Evolutionary conservation across 2,329 filamentous ascomycete species (phyloP), one percentile per base, ranked within the genome.

Genomic region (Calonectria fujianensis): DNA sequence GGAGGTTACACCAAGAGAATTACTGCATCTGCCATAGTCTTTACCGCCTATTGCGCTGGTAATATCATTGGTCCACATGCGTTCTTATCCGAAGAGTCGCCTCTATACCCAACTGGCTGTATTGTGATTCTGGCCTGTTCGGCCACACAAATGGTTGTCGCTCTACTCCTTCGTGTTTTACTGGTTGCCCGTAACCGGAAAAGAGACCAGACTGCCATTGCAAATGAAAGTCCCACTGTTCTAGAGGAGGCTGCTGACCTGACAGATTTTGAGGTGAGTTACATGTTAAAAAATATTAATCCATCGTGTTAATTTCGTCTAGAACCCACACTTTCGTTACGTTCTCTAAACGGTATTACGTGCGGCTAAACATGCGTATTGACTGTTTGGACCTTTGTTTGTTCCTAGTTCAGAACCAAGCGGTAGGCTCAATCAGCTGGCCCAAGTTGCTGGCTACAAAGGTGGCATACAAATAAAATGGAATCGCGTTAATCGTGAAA

Each of bases 91-190:
- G 67, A 78, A 0, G 88, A 90, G 75, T 83, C 87, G 0, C 89
- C 89, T 0, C 78, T 85, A 0, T 91, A 91, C 37, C 82, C 83
- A 37, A 90, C 89, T 0, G 90, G 90, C 1, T 90, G 88, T 67
- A 90, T 87, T 4, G 76, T 75, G 11, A 76, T 80, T 24, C 74
- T 80, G 0, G 24, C 73, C 6, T 80, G 79, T 29, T 73, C 79
- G 0, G 68, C 70, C 0, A 72, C 75, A 0, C 79, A 80, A 45
- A 79, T 80, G 72, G 31, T 74, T 1, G 69, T 80, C 16, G 79
- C 79, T 1, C 51, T 80, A 11, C 2, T 64, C 7, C 71, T 80
- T 1, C 64, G 79, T 8, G 2, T 74, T 1, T 20, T 80, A 0
- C 8, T 80, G 16, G n/a, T 59, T 1, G 52, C 69, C 0, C 72